These are phyloP conservation scores for Oldenlandia corymbosa DNA, from an alignment of 257 asterid species.

Conservation along the genomic window DNA sequence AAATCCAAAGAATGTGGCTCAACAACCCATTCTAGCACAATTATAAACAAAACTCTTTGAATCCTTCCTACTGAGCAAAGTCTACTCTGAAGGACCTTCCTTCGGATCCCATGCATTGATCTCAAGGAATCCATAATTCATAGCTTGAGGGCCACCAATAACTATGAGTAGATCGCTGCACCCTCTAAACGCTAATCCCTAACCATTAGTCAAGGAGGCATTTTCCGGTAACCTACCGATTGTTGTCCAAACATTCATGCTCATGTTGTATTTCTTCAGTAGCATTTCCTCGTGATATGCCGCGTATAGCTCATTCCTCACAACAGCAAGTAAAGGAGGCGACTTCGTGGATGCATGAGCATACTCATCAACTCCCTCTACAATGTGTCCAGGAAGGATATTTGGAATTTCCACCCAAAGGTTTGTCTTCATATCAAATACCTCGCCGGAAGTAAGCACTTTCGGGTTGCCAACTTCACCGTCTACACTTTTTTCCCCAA, in stretches of 20 bases:
- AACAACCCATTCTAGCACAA: conserved; percentile 44
- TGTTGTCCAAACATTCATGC: conserved; percentile 37
- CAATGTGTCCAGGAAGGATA: conserved; percentile 56
- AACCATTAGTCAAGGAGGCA: conserved; percentile 66
- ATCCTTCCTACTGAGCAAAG: conserved; percentile 25
- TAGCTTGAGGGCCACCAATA: conserved; percentile 66
- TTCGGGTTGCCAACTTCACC: conserved; percentile 34
- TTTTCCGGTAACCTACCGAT: conserved; percentile 67
- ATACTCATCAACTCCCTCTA: conserved; percentile 25
- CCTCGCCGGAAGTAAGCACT: conserved; percentile 69
- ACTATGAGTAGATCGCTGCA: conserved; percentile 74
- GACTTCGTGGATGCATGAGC: conserved; percentile 57
- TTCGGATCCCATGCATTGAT: conserved; percentile 71
- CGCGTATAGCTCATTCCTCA: conserved; percentile 63
- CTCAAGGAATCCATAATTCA: conserved; percentile 57
- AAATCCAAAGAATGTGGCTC: conserved; percentile 17
- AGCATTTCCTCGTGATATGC: conserved; percentile 66
- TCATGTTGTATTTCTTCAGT: conserved; percentile 55
- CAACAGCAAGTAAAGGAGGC: conserved; percentile 85
- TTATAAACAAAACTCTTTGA: conserved; percentile 37
- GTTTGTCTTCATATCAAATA: conserved; percentile 43
- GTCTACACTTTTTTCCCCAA: conserved; percentile 26
- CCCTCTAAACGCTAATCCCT: conserved; percentile 93
- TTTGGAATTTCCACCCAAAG: conserved; percentile 60
- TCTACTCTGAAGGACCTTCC: conserved; percentile 59